phyloP scores from a whole-genome alignment of 495 filamentous ascomycete genomes.

The Collariella sp. region DNA sequence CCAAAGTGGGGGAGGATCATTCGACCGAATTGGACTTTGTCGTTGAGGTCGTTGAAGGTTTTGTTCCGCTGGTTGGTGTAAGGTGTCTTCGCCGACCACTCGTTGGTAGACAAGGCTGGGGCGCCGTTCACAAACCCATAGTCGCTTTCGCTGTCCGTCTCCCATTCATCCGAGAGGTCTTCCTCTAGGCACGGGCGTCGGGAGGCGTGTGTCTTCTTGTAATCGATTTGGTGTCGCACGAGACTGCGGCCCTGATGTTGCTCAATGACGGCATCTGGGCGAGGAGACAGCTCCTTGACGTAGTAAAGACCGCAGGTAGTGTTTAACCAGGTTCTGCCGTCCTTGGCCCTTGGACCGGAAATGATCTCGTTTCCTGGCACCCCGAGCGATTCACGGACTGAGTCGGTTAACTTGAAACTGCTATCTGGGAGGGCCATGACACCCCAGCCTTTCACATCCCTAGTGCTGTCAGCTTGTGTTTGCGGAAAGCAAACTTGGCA shows the following conservation, averaged over 20 bases:
- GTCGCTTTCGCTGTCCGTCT: background rate
- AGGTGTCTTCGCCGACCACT: background rate
- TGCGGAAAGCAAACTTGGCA: background rate
- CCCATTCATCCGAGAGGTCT: background rate
- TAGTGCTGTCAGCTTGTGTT: slow-evolving; percentile 4
- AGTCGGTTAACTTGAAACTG: slow-evolving; percentile 31
- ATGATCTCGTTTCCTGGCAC: slow-evolving; percentile 17
- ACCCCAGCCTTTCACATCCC: slow-evolving; percentile 35
- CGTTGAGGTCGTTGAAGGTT: slow-evolving; percentile 1
- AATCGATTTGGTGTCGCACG: background rate
- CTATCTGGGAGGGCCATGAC: slow-evolving; percentile 37
- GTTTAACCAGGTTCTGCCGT: slow-evolving; percentile 12
- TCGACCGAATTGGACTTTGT: slow-evolving; percentile 13
- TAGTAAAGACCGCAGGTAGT: slow-evolving; percentile 24
- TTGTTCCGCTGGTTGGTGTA: background rate
- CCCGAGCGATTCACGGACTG: slow-evolving; percentile 28
- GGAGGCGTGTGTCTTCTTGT: slow-evolving; percentile 4
- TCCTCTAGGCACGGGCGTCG: background rate
- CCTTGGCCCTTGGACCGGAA: background rate
- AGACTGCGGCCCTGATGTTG: background rate
- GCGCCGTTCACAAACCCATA: slow-evolving; percentile 15
- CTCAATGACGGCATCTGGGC: slow-evolving; percentile 1
- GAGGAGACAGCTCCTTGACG: slow-evolving; percentile 17
- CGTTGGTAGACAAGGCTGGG: background rate
- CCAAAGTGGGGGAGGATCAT: slow-evolving; percentile 22